Percentiles rank a stretch among this genome's conserved stretches.
Evolutionary conservation across 1,284 basidiomycete species (phyloP).

Genomic region (Ceratobasidium sp.): DNA sequence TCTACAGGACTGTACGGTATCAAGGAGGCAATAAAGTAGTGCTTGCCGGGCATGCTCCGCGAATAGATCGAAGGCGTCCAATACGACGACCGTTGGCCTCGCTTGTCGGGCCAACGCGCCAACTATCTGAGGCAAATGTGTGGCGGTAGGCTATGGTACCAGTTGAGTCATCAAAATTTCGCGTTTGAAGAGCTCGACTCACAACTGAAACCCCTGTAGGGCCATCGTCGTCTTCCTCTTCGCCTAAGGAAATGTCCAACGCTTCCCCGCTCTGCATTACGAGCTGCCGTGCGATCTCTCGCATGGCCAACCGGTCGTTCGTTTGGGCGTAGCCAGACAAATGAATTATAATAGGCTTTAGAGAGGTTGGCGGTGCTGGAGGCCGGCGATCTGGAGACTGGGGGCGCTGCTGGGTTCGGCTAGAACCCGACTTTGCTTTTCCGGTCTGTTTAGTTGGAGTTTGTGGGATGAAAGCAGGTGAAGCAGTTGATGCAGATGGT

Average conservation of each 20-base stretch:
- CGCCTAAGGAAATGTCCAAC: conserved; percentile 46
- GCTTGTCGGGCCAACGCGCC: conserved; percentile 77
- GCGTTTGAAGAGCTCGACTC: background rate
- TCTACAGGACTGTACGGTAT: conserved; percentile 76
- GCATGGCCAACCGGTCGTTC: conserved; percentile 87
- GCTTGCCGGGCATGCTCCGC: conserved; percentile 87
- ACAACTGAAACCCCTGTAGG: conserved; percentile 25
- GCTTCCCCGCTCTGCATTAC: conserved; percentile 68
- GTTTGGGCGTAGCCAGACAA: conserved; percentile 86
- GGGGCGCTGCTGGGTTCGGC: conserved; percentile 8
- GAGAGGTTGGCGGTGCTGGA: conserved; percentile 44
- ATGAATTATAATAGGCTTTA: conserved; percentile 77
- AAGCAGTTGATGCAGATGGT: conserved; percentile 19
- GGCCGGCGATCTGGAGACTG: conserved; percentile 48
- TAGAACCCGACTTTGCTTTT: background rate
- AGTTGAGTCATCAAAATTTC: background rate
- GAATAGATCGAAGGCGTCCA: conserved; percentile 93
- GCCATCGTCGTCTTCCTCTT: conserved; percentile 50
- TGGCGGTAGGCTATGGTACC: conserved; percentile 60
- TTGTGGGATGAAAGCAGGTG: background rate
- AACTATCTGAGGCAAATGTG: conserved; percentile 82
- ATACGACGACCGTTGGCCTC: conserved; percentile 81
- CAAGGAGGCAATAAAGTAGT: conserved; percentile 85
- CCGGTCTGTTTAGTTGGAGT: conserved; percentile 19
- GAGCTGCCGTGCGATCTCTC: conserved; percentile 88